phyloP scores from a whole-genome alignment of 768 basidiomycete species.

The Termitomyces sp. region DNA sequence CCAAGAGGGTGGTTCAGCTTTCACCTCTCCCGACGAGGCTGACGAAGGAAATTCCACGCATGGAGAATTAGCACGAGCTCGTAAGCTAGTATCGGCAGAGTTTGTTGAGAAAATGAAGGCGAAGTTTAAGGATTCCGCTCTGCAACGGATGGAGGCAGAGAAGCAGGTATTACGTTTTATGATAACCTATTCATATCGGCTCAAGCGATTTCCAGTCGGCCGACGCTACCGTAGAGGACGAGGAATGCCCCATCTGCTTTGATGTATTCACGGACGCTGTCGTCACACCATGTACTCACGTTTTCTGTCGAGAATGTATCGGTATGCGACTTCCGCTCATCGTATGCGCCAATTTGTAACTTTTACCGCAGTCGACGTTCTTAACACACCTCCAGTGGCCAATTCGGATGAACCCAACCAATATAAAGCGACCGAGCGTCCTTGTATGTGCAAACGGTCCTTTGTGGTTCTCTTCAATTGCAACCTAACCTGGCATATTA shows the following conservation, averaged over 20 bases:
- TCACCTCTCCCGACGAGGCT: constrained; percentile 36
- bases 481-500: constrained; percentile 11
- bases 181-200: neutral
- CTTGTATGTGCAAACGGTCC: constrained; percentile 36
- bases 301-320: constrained; percentile 62
- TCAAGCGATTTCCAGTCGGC: constrained; percentile 30
- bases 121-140: constrained; percentile 37
- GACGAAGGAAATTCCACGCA: constrained; percentile 27
- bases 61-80: constrained; percentile 44
- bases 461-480: neutral
- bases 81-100: constrained; percentile 36
- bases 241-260: constrained; percentile 68
- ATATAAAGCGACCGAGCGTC: constrained; percentile 41
- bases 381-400: constrained; percentile 35
- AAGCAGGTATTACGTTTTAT: constrained; percentile 35
- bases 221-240: constrained; percentile 45
- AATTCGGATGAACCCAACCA: constrained; percentile 30
- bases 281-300: constrained; percentile 57
- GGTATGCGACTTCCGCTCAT: constrained; percentile 24
- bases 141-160: constrained; percentile 49
- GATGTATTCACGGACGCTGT: constrained; percentile 52
- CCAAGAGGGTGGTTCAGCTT: constrained; percentile 48
- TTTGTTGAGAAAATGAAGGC: constrained; percentile 50
- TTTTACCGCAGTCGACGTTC: constrained; percentile 33
- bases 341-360: neutral